Percentiles rank a stretch among this genome's conserved stretches.
phyloP scores from a whole-genome alignment of 495 filamentous ascomycete species.

The Trichoderma orchidacearum region DNA sequence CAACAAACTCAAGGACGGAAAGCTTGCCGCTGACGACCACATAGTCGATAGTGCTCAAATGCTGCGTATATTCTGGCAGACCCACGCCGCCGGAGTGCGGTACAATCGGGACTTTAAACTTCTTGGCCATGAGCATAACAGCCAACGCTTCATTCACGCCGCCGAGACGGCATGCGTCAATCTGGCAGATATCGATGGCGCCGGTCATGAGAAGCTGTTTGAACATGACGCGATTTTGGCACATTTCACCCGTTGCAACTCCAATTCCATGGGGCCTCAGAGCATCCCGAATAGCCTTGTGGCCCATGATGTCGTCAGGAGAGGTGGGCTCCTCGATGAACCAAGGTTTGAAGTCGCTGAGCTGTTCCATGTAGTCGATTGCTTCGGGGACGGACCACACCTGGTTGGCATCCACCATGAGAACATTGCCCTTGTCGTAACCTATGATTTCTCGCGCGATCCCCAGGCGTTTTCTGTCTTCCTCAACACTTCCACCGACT shows the following conservation, averaged over 20 bases:
- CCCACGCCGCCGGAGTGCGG: conserved; percentile 86
- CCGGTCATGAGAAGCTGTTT: conserved; percentile 74
- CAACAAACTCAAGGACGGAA: conserved; percentile 80
- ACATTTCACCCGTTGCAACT: conserved; percentile 93
- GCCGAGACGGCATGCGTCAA: conserved; percentile 83
- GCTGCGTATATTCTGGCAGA: conserved; percentile 88
- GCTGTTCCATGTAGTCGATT: conserved; percentile 72
- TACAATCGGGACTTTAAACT: conserved; percentile 72
- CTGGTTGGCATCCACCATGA: conserved; percentile 96
- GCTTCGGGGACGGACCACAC: conserved; percentile 89
- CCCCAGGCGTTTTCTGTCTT: conserved; percentile 50
- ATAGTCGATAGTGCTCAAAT: conserved; percentile 88
- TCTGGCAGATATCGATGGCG: conserved; percentile 79
- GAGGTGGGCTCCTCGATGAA: conserved; percentile 97
- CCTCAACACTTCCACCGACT: conserved; percentile 59
- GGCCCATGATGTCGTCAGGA: conserved; percentile 82
- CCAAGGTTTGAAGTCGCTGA: conserved; percentile 81
- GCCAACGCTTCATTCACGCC: conserved; percentile 89
- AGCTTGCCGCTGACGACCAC: conserved; percentile 73
- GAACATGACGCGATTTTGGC: conserved; percentile 88
- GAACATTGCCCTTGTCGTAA: conserved; percentile 70
- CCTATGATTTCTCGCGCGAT: conserved; percentile 78
- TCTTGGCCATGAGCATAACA: conserved; percentile 81
- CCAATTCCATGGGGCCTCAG: conserved; percentile 62
- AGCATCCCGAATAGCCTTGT: conserved; percentile 71